Conservation (phyloP, 805 yeast species). For the Teunomyces kruisii region DNA sequence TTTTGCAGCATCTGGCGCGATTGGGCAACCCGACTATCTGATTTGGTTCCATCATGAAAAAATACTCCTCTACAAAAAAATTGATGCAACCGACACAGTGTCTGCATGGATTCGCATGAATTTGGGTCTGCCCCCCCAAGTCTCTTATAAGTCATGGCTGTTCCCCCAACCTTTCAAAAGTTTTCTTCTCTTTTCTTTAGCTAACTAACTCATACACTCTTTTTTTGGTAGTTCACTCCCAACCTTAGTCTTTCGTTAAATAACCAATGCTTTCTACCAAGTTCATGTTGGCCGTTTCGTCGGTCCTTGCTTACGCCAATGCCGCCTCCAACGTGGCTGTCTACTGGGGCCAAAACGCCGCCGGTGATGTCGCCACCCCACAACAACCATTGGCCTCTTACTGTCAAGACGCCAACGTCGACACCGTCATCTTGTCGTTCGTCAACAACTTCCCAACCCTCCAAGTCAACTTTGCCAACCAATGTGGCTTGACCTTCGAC, state of each 20-base stretch:
- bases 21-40: too few relatives aligned
- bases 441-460: conserved; percentile 54
- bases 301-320: conserved; percentile 4
- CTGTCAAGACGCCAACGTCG: conserved; percentile 69
- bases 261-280: conserved; percentile 1
- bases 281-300: conserved; percentile 1
- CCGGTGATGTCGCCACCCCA: conserved; percentile 16
- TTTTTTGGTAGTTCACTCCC: conserved; percentile 1
- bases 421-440: conserved; percentile 72
- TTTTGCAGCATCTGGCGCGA: not conserved
- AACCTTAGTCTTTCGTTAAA: conserved; percentile 2
- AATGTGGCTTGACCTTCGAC: conserved; percentile 4
- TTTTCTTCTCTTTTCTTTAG: not conserved
- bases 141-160: not conserved
- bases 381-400: conserved; percentile 47
- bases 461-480: conserved; percentile 9
- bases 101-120: too few relatives aligned
- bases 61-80: not conserved
- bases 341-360: conserved; percentile 91
- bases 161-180: too few relatives aligned
- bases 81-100: not conserved
- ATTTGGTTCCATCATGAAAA: not conserved
- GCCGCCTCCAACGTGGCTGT: conserved; percentile 56
- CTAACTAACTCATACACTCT: not conserved
- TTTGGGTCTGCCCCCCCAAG: too few relatives aligned